Percentiles rank a stretch among this genome's conserved stretches.
These are phyloP conservation scores for Dryas alaskensis DNA, from an alignment of 306 rosid genomes.

Conservation along the genomic window DNA sequence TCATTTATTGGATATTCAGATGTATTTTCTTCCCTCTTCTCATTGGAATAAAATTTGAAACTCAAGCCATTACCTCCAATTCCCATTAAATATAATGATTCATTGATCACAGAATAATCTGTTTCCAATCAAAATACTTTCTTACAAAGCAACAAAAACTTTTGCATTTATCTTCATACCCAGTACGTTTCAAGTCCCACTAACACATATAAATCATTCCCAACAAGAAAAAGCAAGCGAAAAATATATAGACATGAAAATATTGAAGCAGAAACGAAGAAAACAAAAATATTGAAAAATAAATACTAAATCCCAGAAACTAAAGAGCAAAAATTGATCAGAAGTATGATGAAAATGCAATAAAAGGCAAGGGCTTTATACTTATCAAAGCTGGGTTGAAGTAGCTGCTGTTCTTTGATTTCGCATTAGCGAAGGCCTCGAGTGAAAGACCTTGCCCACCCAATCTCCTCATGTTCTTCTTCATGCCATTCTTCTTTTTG, in stretches of 20 bases:
- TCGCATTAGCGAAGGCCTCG: constrained; percentile 55
- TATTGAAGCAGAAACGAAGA: background rate
- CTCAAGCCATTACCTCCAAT: background rate
- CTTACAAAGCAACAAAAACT: background rate
- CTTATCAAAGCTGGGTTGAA: constrained; percentile 81
- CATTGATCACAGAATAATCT: background rate
- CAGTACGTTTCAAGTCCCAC: background rate
- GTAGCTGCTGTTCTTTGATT: constrained; percentile 44
- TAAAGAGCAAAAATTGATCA: background rate
- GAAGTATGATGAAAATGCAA: background rate
- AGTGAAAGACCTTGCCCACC: constrained; percentile 72
- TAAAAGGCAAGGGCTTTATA: constrained; percentile 27
- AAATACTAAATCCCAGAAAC: background rate
- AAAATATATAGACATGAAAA: background rate
- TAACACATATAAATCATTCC: background rate
- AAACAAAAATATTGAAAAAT: background rate
- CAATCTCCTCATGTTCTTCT: constrained; percentile 45
- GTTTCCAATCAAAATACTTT: background rate
- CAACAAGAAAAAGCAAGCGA: background rate
- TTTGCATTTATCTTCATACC: background rate
- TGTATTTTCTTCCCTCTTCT: background rate
- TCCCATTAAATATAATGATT: background rate
- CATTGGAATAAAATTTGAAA: background rate
- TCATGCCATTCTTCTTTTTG: constrained; percentile 20
- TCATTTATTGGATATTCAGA: background rate